A percentile compares a stretch with the other conserved stretches of the same genome.
phyloP scores from a whole-genome alignment of 108 stramenopile species.

The Aurantiochytrium sp. region DNA sequence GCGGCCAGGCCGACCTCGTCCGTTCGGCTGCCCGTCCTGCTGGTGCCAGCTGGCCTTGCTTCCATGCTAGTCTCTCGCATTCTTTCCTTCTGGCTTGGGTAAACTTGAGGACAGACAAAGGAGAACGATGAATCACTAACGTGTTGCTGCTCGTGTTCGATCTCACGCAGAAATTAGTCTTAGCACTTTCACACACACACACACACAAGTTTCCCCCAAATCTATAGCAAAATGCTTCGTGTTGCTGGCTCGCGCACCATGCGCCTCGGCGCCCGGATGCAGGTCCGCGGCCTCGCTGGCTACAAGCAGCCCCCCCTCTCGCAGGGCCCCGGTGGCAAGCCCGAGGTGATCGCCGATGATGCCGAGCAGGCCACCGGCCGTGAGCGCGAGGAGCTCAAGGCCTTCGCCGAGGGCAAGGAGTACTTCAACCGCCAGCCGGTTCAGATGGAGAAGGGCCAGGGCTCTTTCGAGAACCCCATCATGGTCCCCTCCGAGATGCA shows the following conservation, averaged over 20 bases:
- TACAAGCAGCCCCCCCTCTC: conserved; percentile 16
- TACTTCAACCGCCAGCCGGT: conserved; percentile 16
- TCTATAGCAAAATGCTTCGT: background rate
- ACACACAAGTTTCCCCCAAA: background rate
- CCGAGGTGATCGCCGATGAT: background rate
- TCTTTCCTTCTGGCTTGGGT: no score
- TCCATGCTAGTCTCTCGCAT: no score
- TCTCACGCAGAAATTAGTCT: background rate
- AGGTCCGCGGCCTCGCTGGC: background rate
- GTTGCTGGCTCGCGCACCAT: background rate
- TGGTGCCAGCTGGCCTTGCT: no score
- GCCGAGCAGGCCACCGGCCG: conserved; percentile 19
- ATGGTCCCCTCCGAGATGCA: conserved; percentile 9
- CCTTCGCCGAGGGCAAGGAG: conserved; percentile 9
- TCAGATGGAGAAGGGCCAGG: conserved; percentile 17
- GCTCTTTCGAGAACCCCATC: conserved; percentile 4
- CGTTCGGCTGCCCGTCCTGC: no score
- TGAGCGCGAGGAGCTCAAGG: conserved; percentile 21
- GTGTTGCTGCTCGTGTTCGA: background rate
- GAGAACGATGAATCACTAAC: background rate
- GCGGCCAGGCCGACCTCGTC: no score
- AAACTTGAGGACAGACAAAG: no score
- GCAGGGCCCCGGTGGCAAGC: conserved; percentile 11
- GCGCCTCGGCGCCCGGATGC: background rate
- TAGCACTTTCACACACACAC: background rate